phyloP scores from a whole-genome alignment of 306 rosid species.

The Leucaena leucocephala region DNA sequence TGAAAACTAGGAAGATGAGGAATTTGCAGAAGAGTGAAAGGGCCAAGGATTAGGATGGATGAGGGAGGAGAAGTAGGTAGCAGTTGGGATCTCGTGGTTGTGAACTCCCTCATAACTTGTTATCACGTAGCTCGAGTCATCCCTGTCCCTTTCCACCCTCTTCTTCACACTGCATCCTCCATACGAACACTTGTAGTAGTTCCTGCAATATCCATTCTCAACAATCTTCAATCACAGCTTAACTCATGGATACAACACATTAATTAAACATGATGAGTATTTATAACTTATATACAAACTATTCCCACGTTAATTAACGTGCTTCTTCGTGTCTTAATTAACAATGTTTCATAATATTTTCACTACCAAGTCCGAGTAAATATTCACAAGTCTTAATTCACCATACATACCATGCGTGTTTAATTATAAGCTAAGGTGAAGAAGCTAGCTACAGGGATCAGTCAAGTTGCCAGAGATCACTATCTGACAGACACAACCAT shows the following conservation, averaged over 20 bases:
- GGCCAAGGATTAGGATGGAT: slow-evolving; percentile 30
- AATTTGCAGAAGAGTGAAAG: slow-evolving; percentile 1
- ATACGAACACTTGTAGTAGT: slow-evolving; percentile 81
- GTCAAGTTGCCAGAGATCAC: not conserved
- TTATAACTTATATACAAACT: no score
- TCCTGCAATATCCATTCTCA: slow-evolving; percentile 45
- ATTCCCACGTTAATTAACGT: no score
- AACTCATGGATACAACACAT: no score
- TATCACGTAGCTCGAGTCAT: slow-evolving; percentile 74
- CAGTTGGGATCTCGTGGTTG: slow-evolving; percentile 69
- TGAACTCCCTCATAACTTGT: slow-evolving; percentile 83
- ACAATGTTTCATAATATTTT: not conserved
- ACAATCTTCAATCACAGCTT: no score
- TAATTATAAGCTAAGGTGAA: not conserved
- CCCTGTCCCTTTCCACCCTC: slow-evolving; percentile 80
- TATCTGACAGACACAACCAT: not conserved
- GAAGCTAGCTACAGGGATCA: not conserved
- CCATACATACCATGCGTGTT: not conserved
- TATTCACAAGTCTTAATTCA: not conserved
- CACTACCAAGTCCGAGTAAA: not conserved
- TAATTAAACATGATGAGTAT: no score
- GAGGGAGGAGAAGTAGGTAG: slow-evolving; percentile 38
- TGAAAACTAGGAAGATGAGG: slow-evolving; percentile 4
- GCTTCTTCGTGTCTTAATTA: no score
- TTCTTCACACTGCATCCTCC: slow-evolving; percentile 81